phyloP scores from a whole-genome alignment of 192 early-diverging fungal species.

The Allomyces arbusculus region DNA sequence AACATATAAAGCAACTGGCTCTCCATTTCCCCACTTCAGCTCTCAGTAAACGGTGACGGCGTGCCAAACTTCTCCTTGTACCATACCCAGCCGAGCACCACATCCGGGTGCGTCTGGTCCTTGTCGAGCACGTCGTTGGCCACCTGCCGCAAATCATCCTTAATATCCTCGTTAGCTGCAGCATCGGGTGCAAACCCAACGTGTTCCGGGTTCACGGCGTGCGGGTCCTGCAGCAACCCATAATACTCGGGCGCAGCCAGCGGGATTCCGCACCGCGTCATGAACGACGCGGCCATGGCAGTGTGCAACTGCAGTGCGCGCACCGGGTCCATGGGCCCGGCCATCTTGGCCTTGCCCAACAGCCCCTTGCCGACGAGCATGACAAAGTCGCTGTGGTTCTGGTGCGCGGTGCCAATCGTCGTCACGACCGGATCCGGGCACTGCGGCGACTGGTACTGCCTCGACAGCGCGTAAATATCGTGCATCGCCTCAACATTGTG shows the following conservation, averaged over 20 bases:
- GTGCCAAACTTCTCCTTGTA: background rate
- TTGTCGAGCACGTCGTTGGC: background rate
- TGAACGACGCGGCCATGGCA: background rate
- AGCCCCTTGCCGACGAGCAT: background rate
- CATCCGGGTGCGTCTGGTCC: background rate
- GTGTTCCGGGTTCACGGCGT: background rate
- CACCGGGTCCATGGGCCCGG: background rate
- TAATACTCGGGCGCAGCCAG: background rate
- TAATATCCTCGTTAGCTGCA: background rate
- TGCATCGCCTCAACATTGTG: background rate
- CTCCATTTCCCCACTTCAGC: background rate
- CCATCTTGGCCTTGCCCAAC: background rate
- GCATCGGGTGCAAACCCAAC: background rate
- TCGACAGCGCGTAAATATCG: background rate
- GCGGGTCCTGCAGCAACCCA: background rate
- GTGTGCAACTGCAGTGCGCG: background rate
- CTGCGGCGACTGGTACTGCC: background rate
- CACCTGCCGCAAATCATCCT: background rate
- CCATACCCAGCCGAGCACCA: background rate
- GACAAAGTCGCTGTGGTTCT: background rate
- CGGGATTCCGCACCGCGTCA: background rate
- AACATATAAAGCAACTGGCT: background rate
- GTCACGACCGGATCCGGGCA: background rate
- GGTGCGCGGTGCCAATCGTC: background rate
- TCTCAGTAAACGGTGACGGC: background rate